phyloP scores from a whole-genome alignment of 306 rosid genomes.

The Fagus crenata region DNA sequence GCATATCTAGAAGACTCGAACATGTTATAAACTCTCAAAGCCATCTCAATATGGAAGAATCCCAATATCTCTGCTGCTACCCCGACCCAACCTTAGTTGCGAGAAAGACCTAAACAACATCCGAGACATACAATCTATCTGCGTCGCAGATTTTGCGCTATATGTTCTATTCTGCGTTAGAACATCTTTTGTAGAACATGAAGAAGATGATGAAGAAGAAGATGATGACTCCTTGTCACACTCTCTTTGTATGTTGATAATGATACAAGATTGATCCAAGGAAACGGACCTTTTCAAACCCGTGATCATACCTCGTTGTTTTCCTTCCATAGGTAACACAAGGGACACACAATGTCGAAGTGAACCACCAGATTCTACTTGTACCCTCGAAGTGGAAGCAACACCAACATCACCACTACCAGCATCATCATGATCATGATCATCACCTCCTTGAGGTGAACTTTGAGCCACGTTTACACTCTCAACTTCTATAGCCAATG shows the following conservation, averaged over 20 bases:
- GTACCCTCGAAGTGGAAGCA: neutral
- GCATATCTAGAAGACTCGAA: neutral
- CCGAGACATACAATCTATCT: conserved; percentile 38
- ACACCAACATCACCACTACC: neutral
- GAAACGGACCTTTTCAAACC: conserved; percentile 51
- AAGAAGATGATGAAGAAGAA: conserved; percentile 17
- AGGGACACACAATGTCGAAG: conserved; percentile 30
- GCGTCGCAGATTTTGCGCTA: conserved; percentile 26
- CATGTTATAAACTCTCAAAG: neutral
- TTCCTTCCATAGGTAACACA: conserved; percentile 10
- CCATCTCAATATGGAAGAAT: conserved; percentile 35
- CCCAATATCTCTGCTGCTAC: conserved; percentile 9
- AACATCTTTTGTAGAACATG: conserved; percentile 7
- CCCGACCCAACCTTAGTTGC: conserved; percentile 32
- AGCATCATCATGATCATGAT: neutral
- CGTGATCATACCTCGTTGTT: neutral
- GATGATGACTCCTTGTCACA: conserved; percentile 3
- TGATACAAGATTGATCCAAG: conserved; percentile 31
- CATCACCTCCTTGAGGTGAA: conserved; percentile 3
- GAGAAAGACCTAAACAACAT: conserved; percentile 36
- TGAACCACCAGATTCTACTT: neutral
- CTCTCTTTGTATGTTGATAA: conserved; percentile 27
- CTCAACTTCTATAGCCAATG: neutral
- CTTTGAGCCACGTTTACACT: neutral
- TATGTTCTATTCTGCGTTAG: conserved; percentile 9